Evolutionary conservation across 2,329 filamentous ascomycete genomes (phyloP).

Genomic region (Raffaelea albimanens): DNA sequence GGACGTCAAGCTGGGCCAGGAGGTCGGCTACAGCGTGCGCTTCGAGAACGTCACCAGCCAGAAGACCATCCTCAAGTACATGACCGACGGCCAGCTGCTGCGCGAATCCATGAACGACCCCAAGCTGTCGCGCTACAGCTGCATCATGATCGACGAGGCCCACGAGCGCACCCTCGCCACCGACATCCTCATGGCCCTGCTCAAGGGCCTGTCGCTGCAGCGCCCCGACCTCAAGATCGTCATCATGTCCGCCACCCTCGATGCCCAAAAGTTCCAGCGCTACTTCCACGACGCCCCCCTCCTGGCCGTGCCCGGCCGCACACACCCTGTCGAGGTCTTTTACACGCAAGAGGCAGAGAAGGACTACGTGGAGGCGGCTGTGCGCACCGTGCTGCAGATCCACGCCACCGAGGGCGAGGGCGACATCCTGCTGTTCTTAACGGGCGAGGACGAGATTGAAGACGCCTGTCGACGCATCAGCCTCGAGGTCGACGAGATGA

Average conservation of each 20-base stretch:
- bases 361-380: conserved; percentile 92
- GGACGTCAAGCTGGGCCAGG: conserved; percentile 84
- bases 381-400: conserved; percentile 92
- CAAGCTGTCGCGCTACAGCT: conserved; percentile 84
- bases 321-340: conserved; percentile 94
- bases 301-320: conserved; percentile 87
- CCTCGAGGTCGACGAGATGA: conserved; percentile 84
- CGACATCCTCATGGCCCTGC: conserved; percentile 90
- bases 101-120: conserved; percentile 95
- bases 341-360: conserved; percentile 94
- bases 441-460: conserved; percentile 97
- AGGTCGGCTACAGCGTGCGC: conserved; percentile 97
- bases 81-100: conserved; percentile 98
- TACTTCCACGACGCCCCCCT: conserved; percentile 95
- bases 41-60: conserved; percentile 90
- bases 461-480: conserved; percentile 88
- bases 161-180: conserved; percentile 96
- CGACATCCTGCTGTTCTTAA: conserved; percentile 89
- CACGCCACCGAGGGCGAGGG: conserved; percentile 88
- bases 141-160: conserved; percentile 96
- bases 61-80: conserved; percentile 94
- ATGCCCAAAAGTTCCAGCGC: conserved; percentile 94
- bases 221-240: conserved; percentile 92
- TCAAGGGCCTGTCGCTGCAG: conserved; percentile 79
- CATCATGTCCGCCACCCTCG: conserved; percentile 96